Evolutionary conservation across 2,329 filamentous ascomycete species (phyloP).

Genomic region (Talaromyces sp.): DNA sequence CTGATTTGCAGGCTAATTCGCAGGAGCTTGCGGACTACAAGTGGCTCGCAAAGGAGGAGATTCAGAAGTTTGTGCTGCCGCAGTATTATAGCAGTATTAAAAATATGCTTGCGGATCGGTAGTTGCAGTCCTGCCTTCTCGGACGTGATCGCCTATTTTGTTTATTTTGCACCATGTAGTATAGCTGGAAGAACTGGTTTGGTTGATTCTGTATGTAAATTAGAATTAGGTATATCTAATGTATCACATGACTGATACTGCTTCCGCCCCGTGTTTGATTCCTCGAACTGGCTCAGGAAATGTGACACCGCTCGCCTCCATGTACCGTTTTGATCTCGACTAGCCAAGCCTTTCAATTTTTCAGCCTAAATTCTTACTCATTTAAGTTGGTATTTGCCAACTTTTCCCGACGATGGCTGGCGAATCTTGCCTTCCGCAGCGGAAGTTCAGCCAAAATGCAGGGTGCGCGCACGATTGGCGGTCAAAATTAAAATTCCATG

Average conservation of each 20-base stretch:
- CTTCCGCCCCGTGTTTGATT: neutral
- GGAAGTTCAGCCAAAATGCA: neutral
- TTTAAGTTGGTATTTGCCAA: neutral
- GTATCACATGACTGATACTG: constrained; percentile 1
- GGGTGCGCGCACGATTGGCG: neutral
- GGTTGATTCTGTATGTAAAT: constrained; percentile 8
- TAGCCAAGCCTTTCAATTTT: neutral
- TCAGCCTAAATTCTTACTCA: neutral
- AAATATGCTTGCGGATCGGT: constrained; percentile 81
- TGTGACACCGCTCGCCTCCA: neutral
- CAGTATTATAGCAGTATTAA: constrained; percentile 71
- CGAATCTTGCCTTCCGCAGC: neutral
- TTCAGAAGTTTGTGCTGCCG: constrained; percentile 61
- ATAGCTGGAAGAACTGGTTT: constrained; percentile 12
- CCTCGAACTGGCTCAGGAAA: neutral
- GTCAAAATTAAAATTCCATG: neutral
- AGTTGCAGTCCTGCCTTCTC: constrained; percentile 22
- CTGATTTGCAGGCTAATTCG: constrained; percentile 67
- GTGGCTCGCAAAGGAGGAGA: constrained; percentile 89
- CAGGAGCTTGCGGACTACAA: constrained; percentile 77
- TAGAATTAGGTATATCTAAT: constrained; percentile 7
- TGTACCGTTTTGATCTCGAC: neutral
- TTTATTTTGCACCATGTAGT: constrained; percentile 14
- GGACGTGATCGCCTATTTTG: neutral
- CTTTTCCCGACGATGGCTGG: neutral